Evolutionary conservation across 257 asterid species (phyloP).

Genomic region (Henckelia pumila): DNA sequence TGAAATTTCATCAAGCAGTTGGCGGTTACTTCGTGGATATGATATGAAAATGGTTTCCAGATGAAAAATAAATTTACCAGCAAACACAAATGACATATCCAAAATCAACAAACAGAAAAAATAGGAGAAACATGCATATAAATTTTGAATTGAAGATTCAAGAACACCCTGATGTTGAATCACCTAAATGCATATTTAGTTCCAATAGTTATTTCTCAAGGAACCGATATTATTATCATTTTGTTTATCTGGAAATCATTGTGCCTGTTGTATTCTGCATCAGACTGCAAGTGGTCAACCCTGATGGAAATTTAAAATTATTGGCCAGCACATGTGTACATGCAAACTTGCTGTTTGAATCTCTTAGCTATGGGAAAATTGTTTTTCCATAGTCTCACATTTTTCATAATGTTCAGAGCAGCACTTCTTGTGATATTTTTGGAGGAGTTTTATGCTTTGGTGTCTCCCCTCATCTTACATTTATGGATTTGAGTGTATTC

Average conservation of each 20-base stretch:
- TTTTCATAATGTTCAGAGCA: neutral
- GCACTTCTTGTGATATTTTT: neutral
- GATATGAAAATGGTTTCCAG: too few species aligned
- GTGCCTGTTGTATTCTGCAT: neutral
- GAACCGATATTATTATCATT: neutral
- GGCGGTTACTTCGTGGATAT: too few species aligned
- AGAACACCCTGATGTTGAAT: too few species aligned
- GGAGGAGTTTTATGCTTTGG: neutral
- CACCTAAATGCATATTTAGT: too few species aligned
- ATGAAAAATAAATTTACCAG: too few species aligned
- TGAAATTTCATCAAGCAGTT: too few species aligned
- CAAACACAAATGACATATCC: too few species aligned
- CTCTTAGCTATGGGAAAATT: neutral
- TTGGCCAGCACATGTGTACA: neutral
- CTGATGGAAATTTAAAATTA: neutral
- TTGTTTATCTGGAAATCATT: neutral
- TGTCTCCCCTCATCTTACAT: constrained; percentile 2
- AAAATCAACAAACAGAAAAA: too few species aligned
- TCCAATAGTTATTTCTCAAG: neutral
- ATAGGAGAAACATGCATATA: too few species aligned
- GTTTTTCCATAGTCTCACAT: neutral
- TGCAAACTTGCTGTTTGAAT: neutral
- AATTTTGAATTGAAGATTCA: too few species aligned
- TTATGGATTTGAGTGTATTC: neutral
- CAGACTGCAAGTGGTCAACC: neutral